Base-by-base conservation (phyloP, 148 eudicot species). In the Dysphania ambrosioides region DNA sequence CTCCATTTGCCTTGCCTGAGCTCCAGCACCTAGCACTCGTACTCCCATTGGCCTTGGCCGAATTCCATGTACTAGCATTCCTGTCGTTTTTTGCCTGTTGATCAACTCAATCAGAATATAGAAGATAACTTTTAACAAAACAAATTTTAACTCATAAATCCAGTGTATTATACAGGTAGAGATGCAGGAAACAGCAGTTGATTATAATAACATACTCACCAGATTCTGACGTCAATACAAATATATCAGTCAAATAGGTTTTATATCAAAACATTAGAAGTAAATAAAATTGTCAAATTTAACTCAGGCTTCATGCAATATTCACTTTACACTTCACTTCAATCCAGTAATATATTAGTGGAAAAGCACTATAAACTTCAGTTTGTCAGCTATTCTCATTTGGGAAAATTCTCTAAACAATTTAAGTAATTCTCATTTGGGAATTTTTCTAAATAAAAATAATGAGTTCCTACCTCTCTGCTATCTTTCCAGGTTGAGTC, bases 21-120 rank as follows among this genome's bases (percentile, higher is more conserved):
- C n/a, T n/a, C 79, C 82, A 68, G 9, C 71, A 27, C 1, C 66
- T 72, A 9, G 26, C 41, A 23, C 72, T n/a, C n/a, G n/a, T n/a
- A n/a, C n/a, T n/a, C n/a, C n/a, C n/a, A n/a, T n/a, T n/a, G n/a
- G 36, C 66, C 66, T 35, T 49, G 63, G n/a, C 66, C 31, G 77
- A 56, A 36, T 65, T 53, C 63, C 63, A 55, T 5, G 31, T 32
- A 10, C 30, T 63, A 56, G 63, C 44, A 34, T 47, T 24, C 35
- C 29, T 41, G 10, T 61, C 13, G 44, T 19, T 71, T 40, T 55
- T 34, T 55, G 27, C 73, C 73, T 72, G 75, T 26, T 72, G 51
- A 53, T 5, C 9, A n/a, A 21, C 58, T 53, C 4, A 6, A 53
- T 53, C 24, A 53, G 24, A 53, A 42, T 6, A 53, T 53, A 53